These are phyloP conservation scores for Leccinum pachyderme DNA, from an alignment of 1,284 basidiomycete genomes.

Conservation along the genomic window DNA sequence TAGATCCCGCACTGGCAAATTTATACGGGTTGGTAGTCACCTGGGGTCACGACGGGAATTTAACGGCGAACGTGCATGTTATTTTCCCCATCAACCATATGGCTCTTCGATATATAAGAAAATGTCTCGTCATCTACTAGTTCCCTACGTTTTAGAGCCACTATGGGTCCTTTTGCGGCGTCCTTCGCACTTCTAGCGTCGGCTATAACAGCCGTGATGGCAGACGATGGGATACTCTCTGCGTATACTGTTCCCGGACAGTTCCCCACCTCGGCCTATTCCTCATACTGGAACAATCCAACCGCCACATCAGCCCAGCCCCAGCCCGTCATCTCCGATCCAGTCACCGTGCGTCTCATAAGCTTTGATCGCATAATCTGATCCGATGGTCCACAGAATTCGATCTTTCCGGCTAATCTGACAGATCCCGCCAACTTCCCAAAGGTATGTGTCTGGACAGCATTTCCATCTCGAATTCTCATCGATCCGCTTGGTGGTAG, in stretches of 20 bases:
- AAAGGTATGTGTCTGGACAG: constrained; percentile 26
- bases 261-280: constrained; percentile 61
- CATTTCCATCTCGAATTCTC: constrained; percentile 4
- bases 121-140: neutral
- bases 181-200: constrained; percentile 15
- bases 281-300: constrained; percentile 65
- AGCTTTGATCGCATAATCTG: neutral
- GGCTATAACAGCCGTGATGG: constrained; percentile 1
- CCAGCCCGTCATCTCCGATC: constrained; percentile 68
- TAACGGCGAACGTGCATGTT: constrained; percentile 20
- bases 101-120: constrained; percentile 14
- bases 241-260: constrained; percentile 57
- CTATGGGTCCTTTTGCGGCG: constrained; percentile 15
- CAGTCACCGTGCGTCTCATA: constrained; percentile 49
- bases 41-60: neutral
- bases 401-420: constrained; percentile 51
- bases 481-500: constrained; percentile 15
- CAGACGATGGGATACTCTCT: constrained; percentile 20
- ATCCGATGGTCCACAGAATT: constrained; percentile 38
- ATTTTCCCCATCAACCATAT: neutral
- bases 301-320: constrained; percentile 64
- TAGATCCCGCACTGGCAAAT: neutral
- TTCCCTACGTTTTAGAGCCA: neutral
- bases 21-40: neutral
- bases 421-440: constrained; percentile 62